A percentile compares a stretch with the other conserved stretches of the same genome.
Evolutionary conservation across 1,284 basidiomycete species (phyloP).

Genomic region (Pulveroboletus sp.): DNA sequence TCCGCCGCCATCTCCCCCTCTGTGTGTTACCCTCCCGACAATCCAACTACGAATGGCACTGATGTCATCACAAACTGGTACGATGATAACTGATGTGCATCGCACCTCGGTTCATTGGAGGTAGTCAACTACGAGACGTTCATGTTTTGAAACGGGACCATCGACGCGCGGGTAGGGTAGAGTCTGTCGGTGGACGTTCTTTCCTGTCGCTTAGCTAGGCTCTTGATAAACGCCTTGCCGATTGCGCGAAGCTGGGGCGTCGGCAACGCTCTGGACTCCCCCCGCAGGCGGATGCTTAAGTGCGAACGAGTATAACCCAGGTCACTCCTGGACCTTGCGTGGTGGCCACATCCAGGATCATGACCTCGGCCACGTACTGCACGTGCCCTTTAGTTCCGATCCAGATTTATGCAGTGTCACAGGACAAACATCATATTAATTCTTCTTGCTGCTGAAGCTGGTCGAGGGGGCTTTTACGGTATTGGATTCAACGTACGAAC

Average conservation of each 20-base stretch:
- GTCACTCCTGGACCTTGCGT: slow-evolving; percentile 50
- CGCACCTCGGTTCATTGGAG: slow-evolving; percentile 44
- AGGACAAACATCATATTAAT: slow-evolving; percentile 29
- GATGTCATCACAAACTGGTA: slow-evolving; percentile 32
- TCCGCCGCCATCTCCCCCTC: slow-evolving; percentile 36
- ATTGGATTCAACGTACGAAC: slow-evolving; percentile 37
- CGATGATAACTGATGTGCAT: slow-evolving; percentile 43
- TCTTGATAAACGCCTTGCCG: no score
- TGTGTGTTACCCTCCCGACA: slow-evolving; percentile 26
- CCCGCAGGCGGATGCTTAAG: slow-evolving; percentile 20
- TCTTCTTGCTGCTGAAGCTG: slow-evolving; percentile 15
- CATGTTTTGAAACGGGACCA: slow-evolving; percentile 42
- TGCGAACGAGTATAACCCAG: slow-evolving; percentile 17
- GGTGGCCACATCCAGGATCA: slow-evolving; percentile 43
- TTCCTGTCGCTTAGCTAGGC: slow-evolving; percentile 24
- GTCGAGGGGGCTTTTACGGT: slow-evolving; percentile 33
- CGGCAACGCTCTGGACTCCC: slow-evolving; percentile 43
- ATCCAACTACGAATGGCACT: slow-evolving; percentile 28
- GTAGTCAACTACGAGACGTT: slow-evolving; percentile 43
- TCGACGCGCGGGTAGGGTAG: slow-evolving; percentile 36
- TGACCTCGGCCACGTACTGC: slow-evolving; percentile 28
- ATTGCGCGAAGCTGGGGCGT: no score
- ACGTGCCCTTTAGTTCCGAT: slow-evolving; percentile 39
- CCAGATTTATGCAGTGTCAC: slow-evolving; percentile 19
- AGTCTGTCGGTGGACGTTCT: slow-evolving; percentile 41